phyloP scores from a whole-genome alignment of 73 alveolate genomes.

The Urostyla sp. region DNA sequence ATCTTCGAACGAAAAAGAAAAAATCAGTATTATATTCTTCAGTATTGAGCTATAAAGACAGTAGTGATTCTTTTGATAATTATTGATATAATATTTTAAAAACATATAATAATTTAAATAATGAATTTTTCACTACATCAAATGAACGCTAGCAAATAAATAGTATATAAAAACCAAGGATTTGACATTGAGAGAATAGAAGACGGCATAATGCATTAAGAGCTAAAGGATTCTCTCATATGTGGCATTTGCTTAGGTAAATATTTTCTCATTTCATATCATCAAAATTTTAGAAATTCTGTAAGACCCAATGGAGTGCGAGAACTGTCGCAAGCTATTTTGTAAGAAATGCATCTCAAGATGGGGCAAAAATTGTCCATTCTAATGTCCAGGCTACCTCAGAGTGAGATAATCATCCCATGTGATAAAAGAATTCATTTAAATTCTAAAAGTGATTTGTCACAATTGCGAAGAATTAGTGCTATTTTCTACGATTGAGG shows the following conservation, averaged over 20 bases:
- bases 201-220: constrained; percentile 43
- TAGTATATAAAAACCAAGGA: neutral
- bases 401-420: constrained; percentile 25
- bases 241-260: constrained; percentile 54
- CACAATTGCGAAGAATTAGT: constrained; percentile 48
- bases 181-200: constrained; percentile 35
- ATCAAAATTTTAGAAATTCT: neutral
- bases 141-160: too few relatives aligned
- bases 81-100: too few relatives aligned
- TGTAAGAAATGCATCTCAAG: constrained; percentile 19
- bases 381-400: constrained; percentile 40
- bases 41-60: too few relatives aligned
- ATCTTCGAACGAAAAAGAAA: too few relatives aligned
- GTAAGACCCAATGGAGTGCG: constrained; percentile 48
- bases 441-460: constrained; percentile 13
- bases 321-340: constrained; percentile 40
- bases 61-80: too few relatives aligned
- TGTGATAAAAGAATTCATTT: constrained; percentile 7
- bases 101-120: too few relatives aligned
- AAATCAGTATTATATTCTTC: too few relatives aligned
- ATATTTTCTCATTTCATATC: neutral
- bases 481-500: constrained; percentile 6
- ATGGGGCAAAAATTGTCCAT: constrained; percentile 46
- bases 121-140: too few relatives aligned
- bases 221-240: constrained; percentile 21